A percentile compares a stretch with the other conserved stretches of the same genome.
Evolutionary conservation across 192 early-diverging fungal genomes (phyloP).

Genomic region (Backusella mclennaniae): DNA sequence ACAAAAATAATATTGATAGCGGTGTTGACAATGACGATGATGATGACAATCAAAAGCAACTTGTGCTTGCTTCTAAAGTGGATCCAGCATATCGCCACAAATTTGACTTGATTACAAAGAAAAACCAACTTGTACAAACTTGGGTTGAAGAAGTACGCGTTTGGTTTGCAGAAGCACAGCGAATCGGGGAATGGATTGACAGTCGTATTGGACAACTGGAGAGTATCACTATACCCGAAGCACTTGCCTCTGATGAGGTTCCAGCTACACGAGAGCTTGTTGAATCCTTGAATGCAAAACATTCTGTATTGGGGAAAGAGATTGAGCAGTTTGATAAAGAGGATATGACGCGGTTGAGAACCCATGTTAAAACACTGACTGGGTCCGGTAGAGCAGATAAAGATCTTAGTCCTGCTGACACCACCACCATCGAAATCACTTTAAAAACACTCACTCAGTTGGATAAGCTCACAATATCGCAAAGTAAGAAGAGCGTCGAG

Average conservation of each 20-base stretch:
- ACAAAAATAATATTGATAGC: neutral
- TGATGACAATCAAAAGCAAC: neutral
- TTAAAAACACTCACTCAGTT: slow-evolving; percentile 38
- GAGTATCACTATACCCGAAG: slow-evolving; percentile 29
- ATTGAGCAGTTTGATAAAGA: slow-evolving; percentile 41
- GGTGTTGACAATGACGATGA: neutral
- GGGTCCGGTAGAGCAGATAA: slow-evolving; percentile 28
- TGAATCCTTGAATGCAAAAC: slow-evolving; percentile 26
- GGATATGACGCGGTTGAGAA: slow-evolving; percentile 43
- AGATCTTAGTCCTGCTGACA: slow-evolving; percentile 43
- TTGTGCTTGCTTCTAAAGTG: neutral
- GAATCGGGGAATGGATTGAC: slow-evolving; percentile 42
- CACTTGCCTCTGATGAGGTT: slow-evolving; percentile 11
- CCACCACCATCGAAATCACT: slow-evolving; percentile 48
- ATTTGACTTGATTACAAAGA: slow-evolving; percentile 22
- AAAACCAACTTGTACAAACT: slow-evolving; percentile 28
- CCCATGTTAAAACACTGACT: slow-evolving; percentile 43
- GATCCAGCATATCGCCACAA: slow-evolving; percentile 21
- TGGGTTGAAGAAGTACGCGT: slow-evolving; percentile 35
- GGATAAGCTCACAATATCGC: slow-evolving; percentile 36
- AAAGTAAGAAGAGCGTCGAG: slow-evolving; percentile 28
- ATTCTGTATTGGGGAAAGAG: slow-evolving; percentile 37
- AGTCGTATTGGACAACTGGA: slow-evolving; percentile 34
- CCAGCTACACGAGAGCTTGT: slow-evolving; percentile 30
- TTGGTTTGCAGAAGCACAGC: slow-evolving; percentile 41